These are phyloP conservation scores for Bertia moriformis DNA, from an alignment of 2,329 filamentous ascomycete species.

Conservation along the genomic window DNA sequence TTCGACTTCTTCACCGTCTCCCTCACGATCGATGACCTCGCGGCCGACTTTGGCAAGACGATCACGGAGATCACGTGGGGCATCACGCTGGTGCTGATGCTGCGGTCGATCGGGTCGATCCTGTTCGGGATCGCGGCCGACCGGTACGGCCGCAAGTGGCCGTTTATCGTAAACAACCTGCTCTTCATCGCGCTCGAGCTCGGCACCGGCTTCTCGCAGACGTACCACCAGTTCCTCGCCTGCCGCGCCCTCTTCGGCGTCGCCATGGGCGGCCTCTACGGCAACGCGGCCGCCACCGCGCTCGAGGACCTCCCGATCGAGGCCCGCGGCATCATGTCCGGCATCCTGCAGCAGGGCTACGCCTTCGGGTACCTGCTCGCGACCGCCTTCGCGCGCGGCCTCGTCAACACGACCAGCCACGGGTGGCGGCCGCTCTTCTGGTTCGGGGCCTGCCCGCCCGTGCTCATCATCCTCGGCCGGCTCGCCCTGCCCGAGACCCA, in stretches of 20 bases:
- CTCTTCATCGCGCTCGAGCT: constrained; percentile 60
- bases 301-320: constrained; percentile 59
- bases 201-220: constrained; percentile 53
- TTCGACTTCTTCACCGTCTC: constrained; percentile 40
- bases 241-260: constrained; percentile 64
- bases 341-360: constrained; percentile 63
- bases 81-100: constrained; percentile 48
- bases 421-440: constrained; percentile 77
- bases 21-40: constrained; percentile 37
- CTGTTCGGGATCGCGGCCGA: constrained; percentile 38
- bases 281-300: constrained; percentile 66
- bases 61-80: constrained; percentile 49
- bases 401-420: constrained; percentile 64
- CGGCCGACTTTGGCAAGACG: constrained; percentile 32
- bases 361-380: constrained; percentile 50
- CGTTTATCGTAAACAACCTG: constrained; percentile 62
- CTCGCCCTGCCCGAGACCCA: constrained; percentile 67
- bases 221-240: constrained; percentile 58
- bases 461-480: constrained; percentile 68
- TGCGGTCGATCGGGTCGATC: constrained; percentile 38
- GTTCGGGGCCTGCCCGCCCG: constrained; percentile 71
- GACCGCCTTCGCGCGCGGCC: constrained; percentile 43
- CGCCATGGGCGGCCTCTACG: constrained; percentile 70
- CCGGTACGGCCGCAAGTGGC: constrained; percentile 50
- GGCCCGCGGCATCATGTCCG: constrained; percentile 59